Evolutionary conservation across 331 rosid species (phyloP).

Genomic region (Acacia concinna): DNA sequence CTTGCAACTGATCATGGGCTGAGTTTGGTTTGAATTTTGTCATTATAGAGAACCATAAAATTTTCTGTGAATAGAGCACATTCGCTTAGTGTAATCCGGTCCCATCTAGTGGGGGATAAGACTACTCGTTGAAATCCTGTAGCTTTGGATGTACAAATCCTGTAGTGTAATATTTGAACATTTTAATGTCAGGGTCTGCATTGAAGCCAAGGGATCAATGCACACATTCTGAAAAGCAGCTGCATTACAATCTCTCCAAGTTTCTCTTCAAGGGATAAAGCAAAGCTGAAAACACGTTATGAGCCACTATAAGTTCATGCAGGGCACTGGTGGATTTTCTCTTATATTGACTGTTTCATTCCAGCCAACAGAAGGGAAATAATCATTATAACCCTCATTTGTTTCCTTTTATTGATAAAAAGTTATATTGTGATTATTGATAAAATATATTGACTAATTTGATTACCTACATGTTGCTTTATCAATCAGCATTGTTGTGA

Average conservation of each 20-base stretch:
- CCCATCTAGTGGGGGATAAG: neutral
- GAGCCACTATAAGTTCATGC: neutral
- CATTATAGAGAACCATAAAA: neutral
- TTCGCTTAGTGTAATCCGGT: neutral
- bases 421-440: neutral
- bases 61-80: neutral
- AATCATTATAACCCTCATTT: neutral
- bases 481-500: neutral
- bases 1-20: neutral
- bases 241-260: neutral
- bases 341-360: neutral
- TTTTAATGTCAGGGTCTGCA: neutral
- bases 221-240: neutral
- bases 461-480: neutral
- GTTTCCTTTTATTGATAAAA: neutral
- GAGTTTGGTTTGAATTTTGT: neutral
- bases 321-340: neutral
- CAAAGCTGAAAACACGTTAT: neutral
- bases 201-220: neutral
- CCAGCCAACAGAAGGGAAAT: neutral
- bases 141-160: neutral
- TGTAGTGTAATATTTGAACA: neutral
- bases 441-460: neutral
- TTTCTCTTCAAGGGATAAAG: neutral
- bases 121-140: neutral